These are phyloP conservation scores for Dactylellina parvicollis DNA, from an alignment of 2,329 filamentous ascomycete genomes.

Conservation along the genomic window DNA sequence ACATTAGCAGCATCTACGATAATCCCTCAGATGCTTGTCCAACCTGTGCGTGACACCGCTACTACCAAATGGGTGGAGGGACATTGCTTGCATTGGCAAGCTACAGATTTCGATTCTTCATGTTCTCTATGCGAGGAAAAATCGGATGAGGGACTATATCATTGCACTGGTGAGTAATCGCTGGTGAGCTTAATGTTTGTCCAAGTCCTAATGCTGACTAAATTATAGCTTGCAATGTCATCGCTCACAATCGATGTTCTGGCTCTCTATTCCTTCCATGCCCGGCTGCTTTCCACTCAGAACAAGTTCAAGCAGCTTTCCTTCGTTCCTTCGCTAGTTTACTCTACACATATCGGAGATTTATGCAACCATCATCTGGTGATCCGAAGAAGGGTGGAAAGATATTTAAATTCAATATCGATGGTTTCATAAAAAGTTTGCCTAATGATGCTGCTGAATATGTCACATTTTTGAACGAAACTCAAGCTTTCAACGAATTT, in stretches of 20 bases:
- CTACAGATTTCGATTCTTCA: slow-evolving; percentile 69
- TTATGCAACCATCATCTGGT: slow-evolving; percentile 68
- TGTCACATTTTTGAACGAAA: slow-evolving; percentile 71
- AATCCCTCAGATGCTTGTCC: slow-evolving; percentile 84
- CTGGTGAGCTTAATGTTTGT: slow-evolving; percentile 21
- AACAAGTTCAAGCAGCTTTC: slow-evolving; percentile 74
- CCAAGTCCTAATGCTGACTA: slow-evolving; percentile 12
- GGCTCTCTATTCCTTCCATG: slow-evolving; percentile 72
- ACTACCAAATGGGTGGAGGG: slow-evolving; percentile 85
- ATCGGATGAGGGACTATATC: slow-evolving; percentile 77
- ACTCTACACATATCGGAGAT: slow-evolving; percentile 75
- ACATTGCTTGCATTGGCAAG: slow-evolving; percentile 77
- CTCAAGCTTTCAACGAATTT: slow-evolving; percentile 82
- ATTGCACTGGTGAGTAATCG: slow-evolving; percentile 68
- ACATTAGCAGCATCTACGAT: slow-evolving; percentile 85
- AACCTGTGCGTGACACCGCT: slow-evolving; percentile 80
- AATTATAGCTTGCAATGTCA: slow-evolving; percentile 62
- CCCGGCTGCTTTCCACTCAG: slow-evolving; percentile 73
- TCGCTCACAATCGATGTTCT: slow-evolving; percentile 70
- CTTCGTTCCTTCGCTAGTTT: slow-evolving; percentile 75
- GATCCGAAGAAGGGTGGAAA: slow-evolving; percentile 72
- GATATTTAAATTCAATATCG: slow-evolving; percentile 73
- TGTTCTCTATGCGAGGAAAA: slow-evolving; percentile 82
- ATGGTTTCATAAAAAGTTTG: slow-evolving; percentile 72
- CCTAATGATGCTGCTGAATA: slow-evolving; percentile 73